Conservation (phyloP, 2,329 filamentous ascomycete species). For the Penicillium psychrosexuale region DNA sequence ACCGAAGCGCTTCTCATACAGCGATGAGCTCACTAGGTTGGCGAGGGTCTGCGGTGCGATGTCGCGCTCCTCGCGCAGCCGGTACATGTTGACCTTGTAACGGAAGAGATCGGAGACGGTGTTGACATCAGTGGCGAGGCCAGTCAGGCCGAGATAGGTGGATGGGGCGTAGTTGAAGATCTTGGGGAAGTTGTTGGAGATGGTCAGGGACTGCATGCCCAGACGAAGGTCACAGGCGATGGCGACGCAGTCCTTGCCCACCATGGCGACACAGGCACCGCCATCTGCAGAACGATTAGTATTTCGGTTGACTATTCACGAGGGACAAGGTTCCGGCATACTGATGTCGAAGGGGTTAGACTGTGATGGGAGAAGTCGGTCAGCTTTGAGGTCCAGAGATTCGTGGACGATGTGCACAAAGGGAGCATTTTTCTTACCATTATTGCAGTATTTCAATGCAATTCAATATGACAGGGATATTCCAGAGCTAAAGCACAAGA, state of each 20-base stretch:
- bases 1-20: constrained; percentile 95
- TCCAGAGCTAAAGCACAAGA: constrained; percentile 15
- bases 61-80: constrained; percentile 93
- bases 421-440: constrained; percentile 22
- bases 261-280: constrained; percentile 97
- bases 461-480: constrained; percentile 8
- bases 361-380: constrained; percentile 51
- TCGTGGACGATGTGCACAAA: constrained; percentile 12
- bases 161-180: constrained; percentile 92
- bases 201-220: constrained; percentile 90
- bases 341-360: constrained; percentile 94
- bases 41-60: constrained; percentile 94
- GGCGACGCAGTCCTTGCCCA: constrained; percentile 98
- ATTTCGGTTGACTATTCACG: constrained; percentile 5
- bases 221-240: constrained; percentile 98
- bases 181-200: constrained; percentile 99
- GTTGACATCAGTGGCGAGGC: constrained; percentile 90
- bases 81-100: constrained; percentile 99
- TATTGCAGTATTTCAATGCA: constrained; percentile 19
- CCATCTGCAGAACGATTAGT: constrained; percentile 55
- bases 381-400: constrained; percentile 30
- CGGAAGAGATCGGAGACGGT: constrained; percentile 97
- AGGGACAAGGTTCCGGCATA: constrained; percentile 46
- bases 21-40: constrained; percentile 83
- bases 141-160: constrained; percentile 92